Evolutionary conservation across 495 filamentous ascomycete species (phyloP), one percentile per base, ranked within the genome.

Genomic region (Penicillium ucsense): DNA sequence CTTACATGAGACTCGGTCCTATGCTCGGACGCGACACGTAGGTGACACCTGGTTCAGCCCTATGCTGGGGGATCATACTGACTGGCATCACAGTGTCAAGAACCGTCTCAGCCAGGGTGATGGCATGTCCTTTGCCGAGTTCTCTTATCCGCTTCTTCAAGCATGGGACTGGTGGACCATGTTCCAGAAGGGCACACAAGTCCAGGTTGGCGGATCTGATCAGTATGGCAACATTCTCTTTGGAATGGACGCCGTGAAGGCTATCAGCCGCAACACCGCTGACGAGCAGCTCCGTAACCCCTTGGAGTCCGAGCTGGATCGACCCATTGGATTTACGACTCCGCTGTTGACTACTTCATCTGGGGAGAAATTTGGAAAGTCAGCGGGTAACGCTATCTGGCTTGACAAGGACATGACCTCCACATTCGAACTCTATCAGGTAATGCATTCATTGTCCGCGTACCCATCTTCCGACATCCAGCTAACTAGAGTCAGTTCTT

Each of bases 141-240:
- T 99, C 61, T 73, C 79, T 3, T 99, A 99, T 54, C 92, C 94
- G 9, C 62, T 97, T 27, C 76, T 99, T 53, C 92, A 99, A 63
- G 86, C 82, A n/a, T 97, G 89, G 82, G 92, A 99, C 64, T 99
- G 89, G 83, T 96, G 85, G 85, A 64, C 81, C 45, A 71, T 97
- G 66, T 89, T 84, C 57, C 60, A 68, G 27, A 73, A 77, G 29
- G 77, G 74, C 34, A 72, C 85, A 6, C 83, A 86, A 55, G 75
- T 92, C 54, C 86, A 98, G 63, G 89, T 99, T 37, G 92, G 92
- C 43, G 92, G 92, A 38, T 84, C 88, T 30, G 92, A 99, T 62
- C 92, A 99, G 64, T 99, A 81, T 63, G 92, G 92, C 49, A 99
- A 99, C 61, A 96, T 99, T 51, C 73, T 94, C 5, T 82, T 90